Percentiles rank a stretch among this genome's conserved stretches.
Conservation (phyloP, 768 basidiomycete genomes). For the Auricularia sp. region DNA sequence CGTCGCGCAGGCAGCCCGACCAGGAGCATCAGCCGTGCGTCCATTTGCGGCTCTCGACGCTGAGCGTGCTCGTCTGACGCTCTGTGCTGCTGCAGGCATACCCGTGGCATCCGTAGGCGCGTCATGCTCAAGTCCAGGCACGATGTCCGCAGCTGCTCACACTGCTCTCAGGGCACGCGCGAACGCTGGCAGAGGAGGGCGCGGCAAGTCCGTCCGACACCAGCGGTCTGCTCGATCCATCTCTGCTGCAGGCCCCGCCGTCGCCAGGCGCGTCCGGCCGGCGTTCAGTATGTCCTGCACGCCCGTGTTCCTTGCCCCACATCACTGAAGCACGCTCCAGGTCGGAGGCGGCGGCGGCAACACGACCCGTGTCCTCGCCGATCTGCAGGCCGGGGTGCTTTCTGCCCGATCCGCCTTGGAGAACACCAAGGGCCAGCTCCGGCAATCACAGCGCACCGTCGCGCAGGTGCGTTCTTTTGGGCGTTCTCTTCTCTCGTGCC, state of each 20-base stretch:
- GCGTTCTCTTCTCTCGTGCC: neutral
- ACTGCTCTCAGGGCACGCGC: slow-evolving; percentile 58
- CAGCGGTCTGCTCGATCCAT: slow-evolving; percentile 23
- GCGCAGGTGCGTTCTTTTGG: slow-evolving; percentile 36
- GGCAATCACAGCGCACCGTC: slow-evolving; percentile 73
- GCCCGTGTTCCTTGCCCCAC: slow-evolving; percentile 39
- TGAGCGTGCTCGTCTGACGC: slow-evolving; percentile 8
- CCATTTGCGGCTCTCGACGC: slow-evolving; percentile 9
- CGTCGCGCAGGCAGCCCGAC: slow-evolving; percentile 64
- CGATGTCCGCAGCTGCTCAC: neutral
- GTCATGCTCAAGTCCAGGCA: slow-evolving; percentile 20
- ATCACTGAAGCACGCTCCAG: slow-evolving; percentile 20
- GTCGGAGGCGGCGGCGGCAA: slow-evolving; percentile 42
- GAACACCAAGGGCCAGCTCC: slow-evolving; percentile 73
- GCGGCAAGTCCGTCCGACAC: slow-evolving; percentile 16
- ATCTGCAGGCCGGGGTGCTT: slow-evolving; percentile 75
- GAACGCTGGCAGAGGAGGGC: slow-evolving; percentile 71
- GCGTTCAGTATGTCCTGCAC: slow-evolving; percentile 4
- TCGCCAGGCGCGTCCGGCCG: slow-evolving; percentile 8
- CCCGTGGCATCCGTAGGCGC: slow-evolving; percentile 69
- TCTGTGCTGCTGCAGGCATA: slow-evolving; percentile 40
- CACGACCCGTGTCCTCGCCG: slow-evolving; percentile 83
- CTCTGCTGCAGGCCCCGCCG: slow-evolving; percentile 20
- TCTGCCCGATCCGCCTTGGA: slow-evolving; percentile 74
- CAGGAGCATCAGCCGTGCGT: slow-evolving; percentile 70